Conservation (phyloP, 2,329 filamentous ascomycete genomes). For the Alternaria sp. region DNA sequence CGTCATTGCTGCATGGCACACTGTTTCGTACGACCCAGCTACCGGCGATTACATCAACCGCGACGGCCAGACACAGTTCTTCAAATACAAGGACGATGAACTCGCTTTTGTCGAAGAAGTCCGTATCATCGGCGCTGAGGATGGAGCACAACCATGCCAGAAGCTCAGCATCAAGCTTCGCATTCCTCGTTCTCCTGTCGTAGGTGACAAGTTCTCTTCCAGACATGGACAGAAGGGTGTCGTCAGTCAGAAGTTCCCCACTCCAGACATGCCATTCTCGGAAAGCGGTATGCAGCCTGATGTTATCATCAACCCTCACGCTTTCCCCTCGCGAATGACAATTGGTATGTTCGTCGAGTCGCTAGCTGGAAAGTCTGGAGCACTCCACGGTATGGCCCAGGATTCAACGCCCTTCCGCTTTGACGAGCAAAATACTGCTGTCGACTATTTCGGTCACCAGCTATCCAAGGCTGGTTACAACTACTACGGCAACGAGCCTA, state of each 20-base stretch:
- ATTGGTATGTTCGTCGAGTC: conserved; percentile 99
- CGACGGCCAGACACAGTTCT: conserved; percentile 84
- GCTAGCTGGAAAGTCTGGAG: conserved; percentile 91
- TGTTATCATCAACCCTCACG: conserved; percentile 98
- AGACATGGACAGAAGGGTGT: conserved; percentile 99
- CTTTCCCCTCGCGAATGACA: conserved; percentile 99
- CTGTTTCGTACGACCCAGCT: conserved; percentile 75
- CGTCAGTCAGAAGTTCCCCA: conserved; percentile 93
- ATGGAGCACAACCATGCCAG: conserved; percentile 82
- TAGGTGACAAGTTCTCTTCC: conserved; percentile 99
- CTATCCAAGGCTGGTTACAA: conserved; percentile 95
- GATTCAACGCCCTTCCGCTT: conserved; percentile 96
- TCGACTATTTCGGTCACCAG: conserved; percentile 95
- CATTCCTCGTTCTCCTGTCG: conserved; percentile 86
- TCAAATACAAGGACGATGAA: conserved; percentile 95
- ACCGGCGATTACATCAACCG: conserved; percentile 83
- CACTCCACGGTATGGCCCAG: conserved; percentile 93
- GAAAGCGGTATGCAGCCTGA: conserved; percentile 97
- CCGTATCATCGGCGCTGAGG: conserved; percentile 85
- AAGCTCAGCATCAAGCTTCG: conserved; percentile 92
- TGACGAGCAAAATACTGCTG: conserved; percentile 88
- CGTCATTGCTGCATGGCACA: conserved; percentile 88
- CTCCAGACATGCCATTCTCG: conserved; percentile 93
- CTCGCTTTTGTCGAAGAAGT: conserved; percentile 91
- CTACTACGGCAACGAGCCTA: conserved; percentile 97